These are phyloP conservation scores for Vitellaria paradoxa DNA, from an alignment of 179 eudicot species.

Conservation along the genomic window DNA sequence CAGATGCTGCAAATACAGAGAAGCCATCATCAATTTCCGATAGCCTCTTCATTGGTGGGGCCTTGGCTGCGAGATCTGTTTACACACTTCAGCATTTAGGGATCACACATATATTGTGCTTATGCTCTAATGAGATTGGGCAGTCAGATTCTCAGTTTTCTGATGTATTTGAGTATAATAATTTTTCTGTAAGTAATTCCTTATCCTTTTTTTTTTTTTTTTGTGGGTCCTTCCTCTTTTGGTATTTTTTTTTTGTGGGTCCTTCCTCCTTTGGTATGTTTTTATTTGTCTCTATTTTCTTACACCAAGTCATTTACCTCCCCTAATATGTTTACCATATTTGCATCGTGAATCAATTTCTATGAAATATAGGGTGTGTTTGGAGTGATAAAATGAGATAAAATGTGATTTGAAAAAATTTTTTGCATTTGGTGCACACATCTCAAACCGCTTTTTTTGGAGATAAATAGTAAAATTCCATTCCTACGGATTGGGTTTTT, in stretches of 20 bases:
- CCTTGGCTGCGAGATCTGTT: constrained; percentile 91
- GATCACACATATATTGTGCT: constrained; percentile 82
- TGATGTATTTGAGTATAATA: constrained; percentile 64
- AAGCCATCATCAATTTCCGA: constrained; percentile 66
- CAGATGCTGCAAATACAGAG: constrained; percentile 97
- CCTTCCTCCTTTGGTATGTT: too few species aligned
- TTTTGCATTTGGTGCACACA: too few species aligned
- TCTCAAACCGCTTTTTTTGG: too few species aligned
- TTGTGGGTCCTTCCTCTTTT: too few species aligned
- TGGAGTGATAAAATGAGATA: too few species aligned
- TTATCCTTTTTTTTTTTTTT: background rate
- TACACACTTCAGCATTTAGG: constrained; percentile 87
- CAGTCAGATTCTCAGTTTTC: constrained; percentile 92
- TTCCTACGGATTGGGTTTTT: too few species aligned
- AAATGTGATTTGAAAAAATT: too few species aligned
- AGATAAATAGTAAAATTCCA: too few species aligned
- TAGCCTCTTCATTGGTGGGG: constrained; percentile 87
- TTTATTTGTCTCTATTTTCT: too few species aligned
- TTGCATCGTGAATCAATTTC: background rate
- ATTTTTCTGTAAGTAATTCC: constrained; percentile 67
- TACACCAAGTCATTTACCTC: background rate
- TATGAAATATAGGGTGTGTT: too few species aligned
- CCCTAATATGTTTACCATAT: background rate
- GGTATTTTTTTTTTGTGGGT: too few species aligned
- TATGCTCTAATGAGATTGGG: constrained; percentile 96